phyloP scores from a whole-genome alignment of 768 basidiomycete genomes.

The Cubamyces sp. region DNA sequence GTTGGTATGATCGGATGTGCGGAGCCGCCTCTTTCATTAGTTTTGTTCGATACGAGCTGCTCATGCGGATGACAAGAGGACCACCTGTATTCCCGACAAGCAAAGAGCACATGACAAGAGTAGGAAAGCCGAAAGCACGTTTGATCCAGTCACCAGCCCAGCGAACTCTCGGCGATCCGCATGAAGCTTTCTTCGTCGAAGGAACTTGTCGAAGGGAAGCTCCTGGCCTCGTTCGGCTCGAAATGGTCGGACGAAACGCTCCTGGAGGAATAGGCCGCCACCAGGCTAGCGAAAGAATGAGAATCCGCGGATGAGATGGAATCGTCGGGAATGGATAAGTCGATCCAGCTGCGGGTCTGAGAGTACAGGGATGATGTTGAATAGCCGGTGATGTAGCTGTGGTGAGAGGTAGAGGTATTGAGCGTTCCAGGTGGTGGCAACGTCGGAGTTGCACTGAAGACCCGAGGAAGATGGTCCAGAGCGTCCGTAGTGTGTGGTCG shows the following conservation, averaged over 20 bases:
- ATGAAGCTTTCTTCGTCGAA: slow-evolving; percentile 31
- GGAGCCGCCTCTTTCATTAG: not conserved
- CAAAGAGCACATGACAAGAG: not conserved
- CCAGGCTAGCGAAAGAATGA: not conserved
- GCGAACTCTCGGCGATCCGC: slow-evolving; percentile 25
- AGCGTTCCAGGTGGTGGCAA: not conserved
- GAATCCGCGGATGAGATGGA: not conserved
- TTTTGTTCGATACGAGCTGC: too few relatives aligned
- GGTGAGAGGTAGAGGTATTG: not conserved
- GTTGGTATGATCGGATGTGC: not conserved
- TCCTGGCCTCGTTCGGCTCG: not conserved
- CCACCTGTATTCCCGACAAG: not conserved
- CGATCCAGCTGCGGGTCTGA: not conserved
- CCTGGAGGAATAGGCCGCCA: slow-evolving; percentile 11
- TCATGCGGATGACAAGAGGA: not conserved
- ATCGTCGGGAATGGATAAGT: not conserved
- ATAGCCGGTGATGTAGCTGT: not conserved
- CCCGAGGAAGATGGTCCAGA: not conserved
- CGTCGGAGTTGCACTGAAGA: not conserved
- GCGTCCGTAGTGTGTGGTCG: not conserved
- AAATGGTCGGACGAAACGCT: not conserved
- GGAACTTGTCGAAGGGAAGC: slow-evolving; percentile 10
- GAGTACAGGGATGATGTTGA: slow-evolving; percentile 6
- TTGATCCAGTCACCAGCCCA: slow-evolving; percentile 26
- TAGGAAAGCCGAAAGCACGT: not conserved